A percentile compares a stretch with the other conserved stretches of the same genome.
Conservation (phyloP, 371 early-diverging fungal species). For the Nematocida sp. region DNA sequence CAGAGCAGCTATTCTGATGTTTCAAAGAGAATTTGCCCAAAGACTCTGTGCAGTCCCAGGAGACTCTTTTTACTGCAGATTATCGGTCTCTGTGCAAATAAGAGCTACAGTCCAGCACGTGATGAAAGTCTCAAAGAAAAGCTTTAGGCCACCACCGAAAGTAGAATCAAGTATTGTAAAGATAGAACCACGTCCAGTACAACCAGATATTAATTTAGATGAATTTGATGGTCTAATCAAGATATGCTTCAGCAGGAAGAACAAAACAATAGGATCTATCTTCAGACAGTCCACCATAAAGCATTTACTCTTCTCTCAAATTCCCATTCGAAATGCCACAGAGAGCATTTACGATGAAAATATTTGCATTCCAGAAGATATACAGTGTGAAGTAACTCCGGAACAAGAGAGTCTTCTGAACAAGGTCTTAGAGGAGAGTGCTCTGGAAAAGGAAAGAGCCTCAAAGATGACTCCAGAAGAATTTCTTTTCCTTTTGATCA, state of each 20-base stretch:
- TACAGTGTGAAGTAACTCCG: slow-evolving; percentile 4
- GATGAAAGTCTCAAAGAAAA: slow-evolving; percentile 88
- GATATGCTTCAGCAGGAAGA: slow-evolving; percentile 84
- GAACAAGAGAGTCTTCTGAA: slow-evolving; percentile 39
- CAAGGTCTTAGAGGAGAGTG: slow-evolving; percentile 30
- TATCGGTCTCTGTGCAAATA: slow-evolving; percentile 91
- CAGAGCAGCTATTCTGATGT: slow-evolving; percentile 86
- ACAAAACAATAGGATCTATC: slow-evolving; percentile 82
- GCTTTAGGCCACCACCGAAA: slow-evolving; percentile 94
- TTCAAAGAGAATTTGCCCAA: slow-evolving; percentile 96
- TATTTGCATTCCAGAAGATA: slow-evolving; percentile 69
- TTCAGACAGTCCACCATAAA: slow-evolving; percentile 71
- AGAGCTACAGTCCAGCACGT: slow-evolving; percentile 87
- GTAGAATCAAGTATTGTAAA: slow-evolving; percentile 90
- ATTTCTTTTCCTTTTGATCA: slow-evolving; percentile 67
- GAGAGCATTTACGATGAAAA: slow-evolving; percentile 5
- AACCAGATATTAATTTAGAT: slow-evolving; percentile 81
- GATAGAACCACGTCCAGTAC: slow-evolving; percentile 82
- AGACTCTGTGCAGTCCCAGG: slow-evolving; percentile 91
- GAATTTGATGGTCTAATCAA: slow-evolving; percentile 95
- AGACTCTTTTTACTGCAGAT: slow-evolving; percentile 80
- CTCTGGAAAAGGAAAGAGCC: slow-evolving; percentile 71
- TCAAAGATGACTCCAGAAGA: slow-evolving; percentile 82
- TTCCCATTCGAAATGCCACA: neutral
- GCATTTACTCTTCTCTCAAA: slow-evolving; percentile 27